A percentile compares a stretch with the other conserved stretches of the same genome.
Conservation (phyloP, 2,329 filamentous ascomycete genomes). For the Aspergillus eucalypticola region DNA sequence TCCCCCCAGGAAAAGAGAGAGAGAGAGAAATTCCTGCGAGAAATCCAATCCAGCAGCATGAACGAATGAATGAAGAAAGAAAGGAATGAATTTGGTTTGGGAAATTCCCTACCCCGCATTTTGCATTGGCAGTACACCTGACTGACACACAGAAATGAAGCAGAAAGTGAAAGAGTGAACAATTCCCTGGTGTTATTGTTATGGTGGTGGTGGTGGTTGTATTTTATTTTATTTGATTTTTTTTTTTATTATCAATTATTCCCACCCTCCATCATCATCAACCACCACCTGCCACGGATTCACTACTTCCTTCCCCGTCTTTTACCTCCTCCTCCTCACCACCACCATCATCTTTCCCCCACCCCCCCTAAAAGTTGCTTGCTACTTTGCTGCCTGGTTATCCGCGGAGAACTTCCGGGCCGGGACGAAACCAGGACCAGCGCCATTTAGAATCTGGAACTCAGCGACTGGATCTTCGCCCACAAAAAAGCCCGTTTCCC, state of each 20-base stretch:
- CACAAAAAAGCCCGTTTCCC: constrained; percentile 11
- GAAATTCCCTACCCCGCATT: constrained; percentile 31
- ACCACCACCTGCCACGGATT: neutral
- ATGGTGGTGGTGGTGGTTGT: too few relatives aligned
- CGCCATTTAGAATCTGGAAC: neutral
- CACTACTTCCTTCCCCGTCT: neutral
- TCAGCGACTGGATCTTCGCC: neutral
- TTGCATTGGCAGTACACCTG: constrained; percentile 2
- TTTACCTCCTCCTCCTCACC: neutral
- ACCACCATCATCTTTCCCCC: neutral
- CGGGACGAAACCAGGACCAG: neutral
- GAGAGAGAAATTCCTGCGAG: too few relatives aligned
- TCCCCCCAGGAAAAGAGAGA: too few relatives aligned
- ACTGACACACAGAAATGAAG: neutral
- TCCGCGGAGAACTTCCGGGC: neutral
- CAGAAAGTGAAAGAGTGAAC: neutral
- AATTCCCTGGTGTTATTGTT: neutral
- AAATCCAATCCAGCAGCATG: too few relatives aligned
- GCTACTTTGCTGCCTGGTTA: neutral
- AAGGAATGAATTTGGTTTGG: neutral
- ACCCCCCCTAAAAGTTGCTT: neutral
- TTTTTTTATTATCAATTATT: neutral
- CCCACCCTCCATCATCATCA: neutral
- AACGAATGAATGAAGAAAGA: neutral
- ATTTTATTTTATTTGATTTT: neutral